phyloP scores from a whole-genome alignment of 805 yeast genomes.

The Yarrowia divulgata region DNA sequence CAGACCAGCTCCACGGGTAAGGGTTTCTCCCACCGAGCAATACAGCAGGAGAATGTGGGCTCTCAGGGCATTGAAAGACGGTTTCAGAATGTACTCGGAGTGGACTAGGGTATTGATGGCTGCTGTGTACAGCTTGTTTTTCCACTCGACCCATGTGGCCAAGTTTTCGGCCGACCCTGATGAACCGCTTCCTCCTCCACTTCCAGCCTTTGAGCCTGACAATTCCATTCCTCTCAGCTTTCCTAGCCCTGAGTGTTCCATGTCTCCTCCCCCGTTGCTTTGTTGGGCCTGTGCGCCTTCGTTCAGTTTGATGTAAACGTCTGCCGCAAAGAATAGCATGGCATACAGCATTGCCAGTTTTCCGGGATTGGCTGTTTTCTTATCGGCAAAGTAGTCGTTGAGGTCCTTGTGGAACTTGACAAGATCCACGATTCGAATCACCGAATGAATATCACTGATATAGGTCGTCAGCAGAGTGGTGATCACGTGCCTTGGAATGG shows the following conservation, averaged over 20 bases:
- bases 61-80: conserved; percentile 22
- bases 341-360: conserved; percentile 25
- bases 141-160: neutral
- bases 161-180: neutral
- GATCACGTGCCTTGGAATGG: neutral
- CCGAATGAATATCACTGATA: conserved; percentile 21
- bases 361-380: neutral
- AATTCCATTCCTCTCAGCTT: conserved; percentile 8
- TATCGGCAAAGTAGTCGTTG: conserved; percentile 2
- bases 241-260: conserved; percentile 10
- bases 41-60: conserved; percentile 15
- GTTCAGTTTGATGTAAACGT: conserved; percentile 26
- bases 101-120: conserved; percentile 8
- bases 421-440: conserved; percentile 25
- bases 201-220: neutral
- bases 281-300: neutral
- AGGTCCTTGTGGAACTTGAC: conserved; percentile 12
- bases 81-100: conserved; percentile 6
- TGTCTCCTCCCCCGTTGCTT: neutral
- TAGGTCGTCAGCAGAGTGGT: conserved; percentile 9
- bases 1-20: conserved; percentile 4
- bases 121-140: conserved; percentile 4
- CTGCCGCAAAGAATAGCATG: conserved; percentile 26
- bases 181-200: neutral
- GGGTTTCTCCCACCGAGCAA: conserved; percentile 29